Evolutionary conservation across 345 rosid genomes (phyloP).

Genomic region (Brassica carinata): DNA sequence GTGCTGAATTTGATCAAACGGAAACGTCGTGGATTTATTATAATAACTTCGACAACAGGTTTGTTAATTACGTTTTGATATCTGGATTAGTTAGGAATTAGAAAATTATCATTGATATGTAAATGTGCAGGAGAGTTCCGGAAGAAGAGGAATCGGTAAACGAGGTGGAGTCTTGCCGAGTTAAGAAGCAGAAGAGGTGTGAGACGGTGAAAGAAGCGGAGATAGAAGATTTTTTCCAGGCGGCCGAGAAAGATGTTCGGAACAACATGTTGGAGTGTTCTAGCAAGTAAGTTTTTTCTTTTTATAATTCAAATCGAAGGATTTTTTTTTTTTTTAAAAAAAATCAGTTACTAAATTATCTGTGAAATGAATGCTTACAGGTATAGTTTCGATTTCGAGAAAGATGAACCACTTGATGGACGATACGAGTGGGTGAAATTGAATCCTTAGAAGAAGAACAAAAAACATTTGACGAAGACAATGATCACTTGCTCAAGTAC

Average conservation of each 20-base stretch:
- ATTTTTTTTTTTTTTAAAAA: no score
- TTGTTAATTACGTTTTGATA: not conserved
- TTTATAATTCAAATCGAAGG: no score
- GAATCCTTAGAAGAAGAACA: slow-evolving; percentile 1
- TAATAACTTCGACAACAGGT: slow-evolving; percentile 8
- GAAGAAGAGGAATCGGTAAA: slow-evolving; percentile 8
- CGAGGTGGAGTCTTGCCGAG: slow-evolving; percentile 15
- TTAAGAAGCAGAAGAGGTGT: not conserved
- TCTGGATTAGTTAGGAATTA: slow-evolving; percentile 7
- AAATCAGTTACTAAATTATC: not conserved
- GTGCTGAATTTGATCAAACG: not conserved
- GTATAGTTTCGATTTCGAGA: slow-evolving; percentile 42
- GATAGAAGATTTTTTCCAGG: slow-evolving; percentile 24
- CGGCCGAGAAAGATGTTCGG: slow-evolving; percentile 31
- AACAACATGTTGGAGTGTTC: slow-evolving; percentile 22
- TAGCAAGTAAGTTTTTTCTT: slow-evolving; percentile 3
- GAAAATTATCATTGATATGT: not conserved
- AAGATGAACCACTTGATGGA: slow-evolving; percentile 38
- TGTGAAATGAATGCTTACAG: not conserved
- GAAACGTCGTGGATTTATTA: not conserved
- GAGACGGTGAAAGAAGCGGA: slow-evolving; percentile 29
- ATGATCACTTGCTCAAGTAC: not conserved
- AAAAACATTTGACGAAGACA: not conserved
- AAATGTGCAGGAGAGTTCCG: not conserved
- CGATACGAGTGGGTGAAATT: slow-evolving; percentile 38